Evolutionary conservation across 177 flowering plant genomes (phyloP).

Genomic region (Vitis hybrid): DNA sequence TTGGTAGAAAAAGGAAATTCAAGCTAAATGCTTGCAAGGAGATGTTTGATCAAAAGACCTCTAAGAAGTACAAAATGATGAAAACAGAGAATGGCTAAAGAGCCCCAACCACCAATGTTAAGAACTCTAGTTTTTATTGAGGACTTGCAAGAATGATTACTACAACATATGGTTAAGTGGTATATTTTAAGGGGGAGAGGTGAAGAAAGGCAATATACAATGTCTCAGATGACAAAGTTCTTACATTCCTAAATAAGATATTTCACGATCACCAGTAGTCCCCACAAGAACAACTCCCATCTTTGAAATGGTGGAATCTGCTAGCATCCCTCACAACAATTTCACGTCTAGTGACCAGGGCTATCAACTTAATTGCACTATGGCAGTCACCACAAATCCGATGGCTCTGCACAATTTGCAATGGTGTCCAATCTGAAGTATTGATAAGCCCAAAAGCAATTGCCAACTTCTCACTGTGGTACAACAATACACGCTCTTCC

Average conservation of each 20-base stretch:
- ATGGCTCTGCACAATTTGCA: conserved; percentile 75
- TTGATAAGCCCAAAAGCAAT: conserved; percentile 70
- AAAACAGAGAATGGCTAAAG: too few species aligned
- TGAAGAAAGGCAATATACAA: too few species aligned
- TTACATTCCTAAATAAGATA: background rate
- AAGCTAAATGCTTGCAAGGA: too few species aligned
- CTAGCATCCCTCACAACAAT: conserved; percentile 72
- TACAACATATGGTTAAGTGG: too few species aligned
- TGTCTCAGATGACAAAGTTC: too few species aligned
- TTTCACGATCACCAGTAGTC: conserved; percentile 67
- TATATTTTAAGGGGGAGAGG: too few species aligned
- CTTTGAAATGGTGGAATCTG: conserved; percentile 11
- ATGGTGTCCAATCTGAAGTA: conserved; percentile 42
- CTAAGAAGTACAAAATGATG: too few species aligned
- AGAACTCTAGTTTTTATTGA: too few species aligned
- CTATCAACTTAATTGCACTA: conserved; percentile 51
- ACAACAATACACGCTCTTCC: conserved; percentile 34
- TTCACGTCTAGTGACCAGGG: conserved; percentile 45
- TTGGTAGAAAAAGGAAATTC: too few species aligned
- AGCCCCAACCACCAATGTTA: too few species aligned
- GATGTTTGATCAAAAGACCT: too few species aligned
- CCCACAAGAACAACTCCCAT: conserved; percentile 81
- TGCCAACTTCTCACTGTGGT: conserved; percentile 78
- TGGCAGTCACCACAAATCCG: conserved; percentile 75
- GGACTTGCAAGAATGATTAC: too few species aligned